Evolutionary conservation across 257 asterid genomes (phyloP), one percentile per base, ranked within the genome.

Genomic region (Forsythia suspensa): DNA sequence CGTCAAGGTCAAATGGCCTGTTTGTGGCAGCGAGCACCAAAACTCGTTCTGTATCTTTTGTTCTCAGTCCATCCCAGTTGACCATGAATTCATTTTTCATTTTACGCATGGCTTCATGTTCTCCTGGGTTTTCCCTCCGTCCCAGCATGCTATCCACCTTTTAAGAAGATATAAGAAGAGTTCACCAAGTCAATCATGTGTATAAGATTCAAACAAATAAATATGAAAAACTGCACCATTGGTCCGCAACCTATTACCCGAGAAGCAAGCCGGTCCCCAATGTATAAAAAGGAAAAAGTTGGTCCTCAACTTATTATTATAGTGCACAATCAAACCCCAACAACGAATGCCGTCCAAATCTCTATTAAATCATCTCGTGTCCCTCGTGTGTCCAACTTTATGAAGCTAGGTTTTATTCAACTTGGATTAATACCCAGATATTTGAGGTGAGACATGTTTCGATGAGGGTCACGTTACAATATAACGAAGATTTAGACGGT

Each of bases 61-160:
- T 93, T 73, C 98, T 88, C 72, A 95, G 84, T 38, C 99, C 99
- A 82, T 95, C 99, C 99, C 99, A 95, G 77, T 93, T 92, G 81
- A 93, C 90, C 99, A 95, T 95, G 76, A 95, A 95, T 72, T 95
- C 99, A 89, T 95, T 95, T 90, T 95, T 95, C 98, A 95, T 95
- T 85, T 92, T 92, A 82, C 98, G 97, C 97, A 93, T 95, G 61
- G 97, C 96, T 83, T 95, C 98, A 11, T 95, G 97, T 82, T 95
- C 99, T 77, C 97, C 97, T 1, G 98, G 92, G 81, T 88, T 93
- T 86, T 92, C 97, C 87, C 98, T 88, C 61, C 98, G 87, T 24
- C 99, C 97, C 83, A 95, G 84, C 99, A 95, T 87, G 89, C 99
- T 93, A 77, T 95, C 99, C 79, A 92, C 99, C 99, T 93, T 82